A percentile compares a stretch with the other conserved stretches of the same genome.
Conservation (phyloP, 345 rosid species). For the Populus deltoides region DNA sequence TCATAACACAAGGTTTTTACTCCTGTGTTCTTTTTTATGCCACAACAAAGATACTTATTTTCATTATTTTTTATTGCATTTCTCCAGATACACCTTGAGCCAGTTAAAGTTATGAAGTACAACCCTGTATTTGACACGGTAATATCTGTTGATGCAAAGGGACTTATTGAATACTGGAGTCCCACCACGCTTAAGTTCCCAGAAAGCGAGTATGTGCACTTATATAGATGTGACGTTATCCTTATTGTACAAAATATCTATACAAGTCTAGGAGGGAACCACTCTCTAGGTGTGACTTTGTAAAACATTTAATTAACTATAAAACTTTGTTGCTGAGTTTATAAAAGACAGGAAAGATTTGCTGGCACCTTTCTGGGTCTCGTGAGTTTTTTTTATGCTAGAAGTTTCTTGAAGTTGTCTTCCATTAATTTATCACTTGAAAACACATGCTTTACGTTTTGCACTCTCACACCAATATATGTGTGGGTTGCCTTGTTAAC, state of each 20-base stretch:
- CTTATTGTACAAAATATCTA: background rate
- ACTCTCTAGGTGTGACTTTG: background rate
- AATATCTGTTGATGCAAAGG: conserved; percentile 79
- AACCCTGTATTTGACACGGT: conserved; percentile 68
- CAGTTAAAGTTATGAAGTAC: conserved; percentile 73
- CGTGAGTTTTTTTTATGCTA: background rate
- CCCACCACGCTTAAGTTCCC: conserved; percentile 76
- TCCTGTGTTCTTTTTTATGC: background rate
- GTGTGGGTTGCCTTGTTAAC: background rate
- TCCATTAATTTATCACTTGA: background rate
- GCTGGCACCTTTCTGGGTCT: background rate
- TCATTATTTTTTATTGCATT: background rate
- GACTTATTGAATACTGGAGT: conserved; percentile 89
- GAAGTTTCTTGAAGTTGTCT: background rate
- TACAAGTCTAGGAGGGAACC: background rate
- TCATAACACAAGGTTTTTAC: background rate
- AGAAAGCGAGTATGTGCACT: conserved; percentile 64
- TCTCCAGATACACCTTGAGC: conserved; percentile 56
- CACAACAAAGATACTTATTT: background rate
- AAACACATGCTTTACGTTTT: background rate
- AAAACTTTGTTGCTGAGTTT: background rate
- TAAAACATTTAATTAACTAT: too few relatives aligned
- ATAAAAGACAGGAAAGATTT: background rate
- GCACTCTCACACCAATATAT: background rate
- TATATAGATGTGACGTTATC: background rate